These are phyloP conservation scores for Phytophthora quininea DNA, from an alignment of 352 stramenopile genomes.

Conservation along the genomic window DNA sequence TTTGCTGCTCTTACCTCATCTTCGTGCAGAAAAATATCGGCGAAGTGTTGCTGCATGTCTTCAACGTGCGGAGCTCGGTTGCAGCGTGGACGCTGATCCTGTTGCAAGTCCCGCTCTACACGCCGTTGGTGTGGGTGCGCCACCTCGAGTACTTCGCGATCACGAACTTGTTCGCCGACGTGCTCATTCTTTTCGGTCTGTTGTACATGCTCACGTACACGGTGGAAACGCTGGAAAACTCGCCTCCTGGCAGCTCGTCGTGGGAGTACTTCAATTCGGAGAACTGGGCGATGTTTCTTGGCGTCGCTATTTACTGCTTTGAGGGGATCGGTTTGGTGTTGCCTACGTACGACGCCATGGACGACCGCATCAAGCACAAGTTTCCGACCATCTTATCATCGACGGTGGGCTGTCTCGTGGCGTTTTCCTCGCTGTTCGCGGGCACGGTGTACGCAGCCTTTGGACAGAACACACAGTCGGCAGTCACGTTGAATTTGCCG, in stretches of 20 bases:
- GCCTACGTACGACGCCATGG: conserved; percentile 66
- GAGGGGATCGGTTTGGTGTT: conserved; percentile 65
- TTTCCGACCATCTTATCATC: conserved; percentile 55
- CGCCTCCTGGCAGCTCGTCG: conserved; percentile 27
- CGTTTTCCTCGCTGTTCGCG: conserved; percentile 51
- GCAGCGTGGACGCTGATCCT: conserved; percentile 60
- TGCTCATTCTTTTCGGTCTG: conserved; percentile 60
- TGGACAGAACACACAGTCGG: conserved; percentile 50
- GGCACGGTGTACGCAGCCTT: conserved; percentile 54
- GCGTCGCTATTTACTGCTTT: conserved; percentile 68
- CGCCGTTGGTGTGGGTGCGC: conserved; percentile 64
- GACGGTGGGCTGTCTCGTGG: conserved; percentile 46
- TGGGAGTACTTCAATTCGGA: conserved; percentile 67
- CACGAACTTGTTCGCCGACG: conserved; percentile 61
- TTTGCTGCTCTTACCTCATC: conserved; percentile 77
- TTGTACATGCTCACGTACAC: conserved; percentile 59
- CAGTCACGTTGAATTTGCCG: conserved; percentile 61
- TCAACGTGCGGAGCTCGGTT: conserved; percentile 38
- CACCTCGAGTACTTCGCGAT: conserved; percentile 70
- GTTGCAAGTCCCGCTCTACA: conserved; percentile 65
- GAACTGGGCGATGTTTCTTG: conserved; percentile 66
- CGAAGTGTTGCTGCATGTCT: conserved; percentile 56
- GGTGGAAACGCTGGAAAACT: conserved; percentile 38
- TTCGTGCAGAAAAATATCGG: conserved; percentile 74
- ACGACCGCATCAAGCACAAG: conserved; percentile 53